Evolutionary conservation across 371 early-diverging fungal genomes (phyloP), one percentile per base, ranked within the genome.

Genomic region (Haplosporangium sp.): DNA sequence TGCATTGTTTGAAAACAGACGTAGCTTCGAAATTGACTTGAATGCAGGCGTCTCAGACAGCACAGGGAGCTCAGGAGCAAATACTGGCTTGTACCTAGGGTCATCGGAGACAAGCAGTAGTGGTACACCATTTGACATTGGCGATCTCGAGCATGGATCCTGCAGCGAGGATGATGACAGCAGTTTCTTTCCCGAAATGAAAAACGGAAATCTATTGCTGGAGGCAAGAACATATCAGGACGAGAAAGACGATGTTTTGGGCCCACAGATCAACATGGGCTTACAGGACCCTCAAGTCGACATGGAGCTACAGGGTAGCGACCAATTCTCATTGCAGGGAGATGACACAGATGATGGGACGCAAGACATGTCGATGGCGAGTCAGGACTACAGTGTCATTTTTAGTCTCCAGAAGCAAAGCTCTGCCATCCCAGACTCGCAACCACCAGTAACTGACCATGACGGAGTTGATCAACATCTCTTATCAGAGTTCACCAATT

Each of bases 11-110:
- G 45, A 4, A 20, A 41, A 18, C 41, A 79, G 80, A 14, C 80
- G 69, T 29, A 79, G 80, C 56, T 79, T 79, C 38, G 80, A 79
- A 45, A 66, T 79, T 18, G 66, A 62, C 23, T 38, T 79, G 12
- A 54, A 71, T 29, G 53, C 67, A 14, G 51, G 69, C 16, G n/a
- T 57, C 18, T 59, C 80, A 2, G 77, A 77, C 13, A 67, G 56
- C 36, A 48, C 79, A 43, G 79, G 50, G 13, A 58, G 72, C 40
- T 55, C 79, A 43, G 69, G 55, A 20, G 12, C 54, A 59, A 45
- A 55, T 13, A 50, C 38, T 20, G 53, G 42, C n/a, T 46, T 71
- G 7, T 55, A 52, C 29, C 23, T 58, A 37, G 42, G 50, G 20
- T 58, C 72, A 0, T 61, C 66, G 3, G 61, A 56, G 43, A 46